Conservation (phyloP, 1,284 basidiomycete genomes). For the Gymnopus androsaceus region DNA sequence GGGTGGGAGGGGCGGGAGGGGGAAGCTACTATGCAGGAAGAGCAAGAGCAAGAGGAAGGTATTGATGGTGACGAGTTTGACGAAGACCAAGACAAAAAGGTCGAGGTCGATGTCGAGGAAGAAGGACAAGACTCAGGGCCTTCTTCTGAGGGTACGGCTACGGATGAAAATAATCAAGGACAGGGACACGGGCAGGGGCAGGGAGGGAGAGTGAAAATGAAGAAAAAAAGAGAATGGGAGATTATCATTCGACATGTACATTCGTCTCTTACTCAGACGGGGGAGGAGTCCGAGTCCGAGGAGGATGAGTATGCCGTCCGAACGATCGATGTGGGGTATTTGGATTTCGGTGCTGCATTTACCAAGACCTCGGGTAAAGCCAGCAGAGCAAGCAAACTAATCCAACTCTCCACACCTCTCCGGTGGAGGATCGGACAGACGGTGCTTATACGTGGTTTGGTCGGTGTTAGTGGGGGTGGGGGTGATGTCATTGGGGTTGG, state of each 20-base stretch:
- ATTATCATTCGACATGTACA: slow-evolving; percentile 45
- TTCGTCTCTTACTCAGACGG: neutral
- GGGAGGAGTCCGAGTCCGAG: slow-evolving; percentile 15
- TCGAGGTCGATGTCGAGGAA: too few species aligned
- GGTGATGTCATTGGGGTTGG: slow-evolving; percentile 32
- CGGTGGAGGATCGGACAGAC: slow-evolving; percentile 56
- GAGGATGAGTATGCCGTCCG: slow-evolving; percentile 34
- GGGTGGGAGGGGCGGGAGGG: neutral
- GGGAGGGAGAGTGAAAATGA: neutral
- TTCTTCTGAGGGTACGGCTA: too few species aligned
- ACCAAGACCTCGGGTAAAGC: neutral
- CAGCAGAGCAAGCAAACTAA: neutral
- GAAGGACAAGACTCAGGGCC: too few species aligned
- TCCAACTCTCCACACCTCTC: slow-evolving; percentile 35
- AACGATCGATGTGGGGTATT: slow-evolving; percentile 45
- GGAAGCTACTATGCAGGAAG: neutral
- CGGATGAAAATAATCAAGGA: too few species aligned
- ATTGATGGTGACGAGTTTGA: too few species aligned
- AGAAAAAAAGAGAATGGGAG: slow-evolving; percentile 30
- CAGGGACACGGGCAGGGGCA: neutral
- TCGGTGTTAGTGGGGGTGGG: slow-evolving; percentile 43
- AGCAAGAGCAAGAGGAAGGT: too few species aligned
- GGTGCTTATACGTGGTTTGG: slow-evolving; percentile 43
- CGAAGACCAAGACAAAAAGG: too few species aligned
- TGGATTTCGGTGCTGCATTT: slow-evolving; percentile 24